A percentile compares a stretch with the other conserved stretches of the same genome.
These are phyloP conservation scores for Pyrenophora tritici-repentis DNA, from an alignment of 2,329 filamentous ascomycete species.

Conservation along the genomic window DNA sequence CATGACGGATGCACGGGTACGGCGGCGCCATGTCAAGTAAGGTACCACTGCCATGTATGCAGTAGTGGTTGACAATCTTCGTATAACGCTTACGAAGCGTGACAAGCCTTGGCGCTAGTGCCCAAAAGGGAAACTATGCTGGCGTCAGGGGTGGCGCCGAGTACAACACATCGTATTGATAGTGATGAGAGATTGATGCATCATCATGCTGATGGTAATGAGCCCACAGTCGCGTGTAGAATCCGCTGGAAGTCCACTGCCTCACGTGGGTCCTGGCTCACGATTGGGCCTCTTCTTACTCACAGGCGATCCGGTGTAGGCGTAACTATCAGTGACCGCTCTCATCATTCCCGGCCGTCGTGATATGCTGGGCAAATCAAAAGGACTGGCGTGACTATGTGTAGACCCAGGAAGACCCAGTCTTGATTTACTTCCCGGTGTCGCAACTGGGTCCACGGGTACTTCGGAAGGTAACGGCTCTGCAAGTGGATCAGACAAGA, in stretches of 20 bases:
- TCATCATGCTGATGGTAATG: not conserved
- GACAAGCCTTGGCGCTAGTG: not conserved
- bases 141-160: not conserved
- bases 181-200: not conserved
- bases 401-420: slow-evolving; percentile 25
- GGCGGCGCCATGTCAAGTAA: not conserved
- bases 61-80: slow-evolving; percentile 6
- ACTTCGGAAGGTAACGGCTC: slow-evolving; percentile 21
- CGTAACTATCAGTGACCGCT: slow-evolving; percentile 20
- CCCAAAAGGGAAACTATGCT: not conserved
- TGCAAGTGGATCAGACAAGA: slow-evolving; percentile 52
- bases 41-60: slow-evolving; percentile 7
- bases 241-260: not conserved
- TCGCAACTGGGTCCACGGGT: slow-evolving; percentile 25
- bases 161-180: not conserved
- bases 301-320: slow-evolving; percentile 33
- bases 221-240: not conserved
- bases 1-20: not conserved
- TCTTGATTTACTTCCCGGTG: slow-evolving; percentile 32
- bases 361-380: slow-evolving; percentile 40
- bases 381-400: slow-evolving; percentile 36
- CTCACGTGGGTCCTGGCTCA: slow-evolving; percentile 7
- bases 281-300: slow-evolving; percentile 20
- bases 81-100: slow-evolving; percentile 6
- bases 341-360: slow-evolving; percentile 21